Percentiles rank a stretch among this genome's conserved stretches.
Conservation (phyloP, 208 protist genomes). For the Naegleria lovaniensis region DNA sequence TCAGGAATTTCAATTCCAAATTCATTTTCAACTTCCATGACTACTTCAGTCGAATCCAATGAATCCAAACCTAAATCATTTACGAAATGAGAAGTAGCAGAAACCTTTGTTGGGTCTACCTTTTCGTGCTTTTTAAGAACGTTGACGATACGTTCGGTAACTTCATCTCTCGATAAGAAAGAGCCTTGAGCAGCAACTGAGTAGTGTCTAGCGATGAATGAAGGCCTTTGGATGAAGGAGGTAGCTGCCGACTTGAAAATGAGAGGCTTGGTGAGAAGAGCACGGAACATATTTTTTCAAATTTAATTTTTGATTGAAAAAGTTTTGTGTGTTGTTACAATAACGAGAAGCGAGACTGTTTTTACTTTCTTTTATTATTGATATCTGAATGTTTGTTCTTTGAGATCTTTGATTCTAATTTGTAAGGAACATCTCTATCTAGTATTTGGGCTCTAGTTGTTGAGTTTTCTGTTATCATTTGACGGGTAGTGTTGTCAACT, state of each 20-base stretch:
- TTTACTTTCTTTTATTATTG: too few relatives aligned
- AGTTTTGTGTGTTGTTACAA: not conserved
- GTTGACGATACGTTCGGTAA: slow-evolving; percentile 83
- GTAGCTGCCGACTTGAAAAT: not conserved
- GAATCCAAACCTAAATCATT: slow-evolving; percentile 90
- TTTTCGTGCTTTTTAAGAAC: slow-evolving; percentile 92
- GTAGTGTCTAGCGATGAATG: not conserved
- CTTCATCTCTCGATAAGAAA: slow-evolving; percentile 80
- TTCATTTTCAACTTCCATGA: slow-evolving; percentile 88
- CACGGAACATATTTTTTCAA: slow-evolving; percentile 1
- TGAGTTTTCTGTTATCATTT: not conserved
- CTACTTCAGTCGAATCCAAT: slow-evolving; percentile 86
- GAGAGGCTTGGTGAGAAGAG: not conserved
- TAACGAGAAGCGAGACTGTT: too few relatives aligned
- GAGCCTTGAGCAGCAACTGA: not conserved
- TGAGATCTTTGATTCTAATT: too few relatives aligned
- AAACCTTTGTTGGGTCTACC: slow-evolving; percentile 79
- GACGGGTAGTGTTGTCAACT: not conserved
- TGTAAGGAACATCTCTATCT: too few relatives aligned
- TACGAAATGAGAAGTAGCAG: slow-evolving; percentile 78
- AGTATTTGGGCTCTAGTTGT: too few relatives aligned
- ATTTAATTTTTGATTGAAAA: not conserved
- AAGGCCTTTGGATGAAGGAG: not conserved
- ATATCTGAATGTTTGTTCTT: too few relatives aligned
- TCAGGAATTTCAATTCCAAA: slow-evolving; percentile 87